Percentiles rank a stretch among this genome's conserved stretches.
phyloP scores from a whole-genome alignment of 2,329 filamentous ascomycete genomes.

The Ambrosiella xylebori region DNA sequence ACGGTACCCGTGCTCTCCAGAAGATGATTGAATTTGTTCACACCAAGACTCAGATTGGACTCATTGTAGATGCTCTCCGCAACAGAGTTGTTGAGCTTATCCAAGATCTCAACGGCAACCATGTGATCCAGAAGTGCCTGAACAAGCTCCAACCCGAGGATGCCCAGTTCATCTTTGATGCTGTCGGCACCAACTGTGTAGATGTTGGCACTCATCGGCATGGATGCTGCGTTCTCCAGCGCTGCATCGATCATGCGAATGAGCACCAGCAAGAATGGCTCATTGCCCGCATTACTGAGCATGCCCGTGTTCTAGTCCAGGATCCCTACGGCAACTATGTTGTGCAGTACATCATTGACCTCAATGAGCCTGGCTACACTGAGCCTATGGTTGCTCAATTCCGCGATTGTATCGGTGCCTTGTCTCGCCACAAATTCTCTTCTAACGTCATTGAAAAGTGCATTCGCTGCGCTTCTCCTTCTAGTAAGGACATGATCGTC shows the following conservation, averaged over 20 bases:
- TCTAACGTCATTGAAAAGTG: conserved; percentile 98
- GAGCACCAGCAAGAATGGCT: conserved; percentile 77
- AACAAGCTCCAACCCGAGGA: conserved; percentile 77
- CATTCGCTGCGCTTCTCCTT: conserved; percentile 61
- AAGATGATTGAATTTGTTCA: conserved; percentile 99
- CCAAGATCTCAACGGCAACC: conserved; percentile 94
- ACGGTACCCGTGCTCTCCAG: conserved; percentile 87
- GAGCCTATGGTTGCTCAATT: conserved; percentile 76
- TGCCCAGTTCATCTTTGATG: conserved; percentile 92
- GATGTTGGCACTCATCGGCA: conserved; percentile 92
- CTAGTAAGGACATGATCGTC: conserved; percentile 65
- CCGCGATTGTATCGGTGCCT: conserved; percentile 48
- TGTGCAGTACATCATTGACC: conserved; percentile 93
- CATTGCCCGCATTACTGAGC: conserved; percentile 69
- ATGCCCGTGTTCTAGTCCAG: conserved; percentile 79
- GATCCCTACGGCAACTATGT: conserved; percentile 98
- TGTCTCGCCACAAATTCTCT: conserved; percentile 95
- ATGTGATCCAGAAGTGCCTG: conserved; percentile 97
- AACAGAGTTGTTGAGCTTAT: conserved; percentile 83
- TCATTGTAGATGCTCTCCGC: conserved; percentile 72
- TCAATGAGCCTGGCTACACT: conserved; percentile 75
- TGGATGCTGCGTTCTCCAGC: conserved; percentile 92
- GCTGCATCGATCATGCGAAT: conserved; percentile 93
- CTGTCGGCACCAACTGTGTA: conserved; percentile 72
- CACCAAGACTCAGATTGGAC: conserved; percentile 65